phyloP scores from a whole-genome alignment of 139 green algal genomes.

The Volvox reticuliferus region DNA sequence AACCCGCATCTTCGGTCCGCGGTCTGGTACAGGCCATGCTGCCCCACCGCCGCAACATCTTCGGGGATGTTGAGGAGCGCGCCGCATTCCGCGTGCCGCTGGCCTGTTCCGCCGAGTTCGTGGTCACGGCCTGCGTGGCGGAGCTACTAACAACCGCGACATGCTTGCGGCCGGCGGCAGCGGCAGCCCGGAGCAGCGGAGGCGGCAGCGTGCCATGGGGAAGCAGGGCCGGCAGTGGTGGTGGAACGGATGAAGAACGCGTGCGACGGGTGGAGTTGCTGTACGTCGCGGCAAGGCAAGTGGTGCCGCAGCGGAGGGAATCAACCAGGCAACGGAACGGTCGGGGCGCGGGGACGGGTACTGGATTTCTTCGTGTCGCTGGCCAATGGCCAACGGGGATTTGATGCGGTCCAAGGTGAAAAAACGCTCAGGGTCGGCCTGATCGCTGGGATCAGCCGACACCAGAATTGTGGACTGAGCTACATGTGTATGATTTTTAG shows the following conservation, averaged over 20 bases:
- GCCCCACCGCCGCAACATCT: constrained; percentile 15
- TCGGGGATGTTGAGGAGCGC: background rate
- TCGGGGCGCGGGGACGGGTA: too few species aligned
- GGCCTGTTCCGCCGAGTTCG: constrained; percentile 9
- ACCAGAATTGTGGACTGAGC: too few species aligned
- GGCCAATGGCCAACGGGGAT: too few species aligned
- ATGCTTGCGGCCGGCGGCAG: background rate
- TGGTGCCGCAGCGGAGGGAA: background rate
- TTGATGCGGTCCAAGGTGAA: too few species aligned
- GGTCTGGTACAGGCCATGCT: background rate
- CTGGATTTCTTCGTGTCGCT: too few species aligned
- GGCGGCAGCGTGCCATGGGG: constrained; percentile 1
- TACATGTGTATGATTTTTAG: too few species aligned
- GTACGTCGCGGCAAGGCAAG: constrained; percentile 21
- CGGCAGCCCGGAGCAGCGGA: background rate
- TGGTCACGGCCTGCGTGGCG: background rate
- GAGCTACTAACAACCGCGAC: constrained; percentile 38
- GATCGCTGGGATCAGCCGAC: too few species aligned
- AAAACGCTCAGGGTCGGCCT: too few species aligned
- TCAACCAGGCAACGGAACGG: too few species aligned
- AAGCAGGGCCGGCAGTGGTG: background rate
- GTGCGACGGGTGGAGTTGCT: constrained; percentile 19
- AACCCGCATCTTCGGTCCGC: too few species aligned
- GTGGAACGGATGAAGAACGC: background rate
- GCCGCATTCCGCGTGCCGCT: background rate